Conservation (phyloP, 192 early-diverging fungal genomes). For the Diversispora eburnea region DNA sequence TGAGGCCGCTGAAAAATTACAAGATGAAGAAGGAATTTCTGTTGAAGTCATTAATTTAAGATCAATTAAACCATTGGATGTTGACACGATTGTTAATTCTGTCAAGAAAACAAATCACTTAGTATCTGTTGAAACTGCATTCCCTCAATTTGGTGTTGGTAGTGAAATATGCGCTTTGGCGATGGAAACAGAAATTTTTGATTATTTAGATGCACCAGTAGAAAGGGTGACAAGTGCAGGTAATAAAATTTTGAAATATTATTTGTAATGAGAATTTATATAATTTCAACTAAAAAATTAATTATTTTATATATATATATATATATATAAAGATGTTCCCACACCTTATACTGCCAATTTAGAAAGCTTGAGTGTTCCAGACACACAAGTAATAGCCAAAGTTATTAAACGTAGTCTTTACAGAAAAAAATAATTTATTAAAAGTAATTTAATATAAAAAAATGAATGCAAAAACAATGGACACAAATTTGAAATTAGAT, state of each 20-base stretch:
- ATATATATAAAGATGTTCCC: slow-evolving; percentile 69
- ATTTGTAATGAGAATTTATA: neutral
- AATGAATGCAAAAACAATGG: no score
- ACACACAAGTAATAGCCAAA: slow-evolving; percentile 76
- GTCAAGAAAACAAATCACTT: slow-evolving; percentile 98
- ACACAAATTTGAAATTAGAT: no score
- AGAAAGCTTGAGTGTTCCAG: slow-evolving; percentile 84
- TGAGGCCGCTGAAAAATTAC: slow-evolving; percentile 83
- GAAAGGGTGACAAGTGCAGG: slow-evolving; percentile 86
- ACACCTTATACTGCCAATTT: slow-evolving; percentile 97
- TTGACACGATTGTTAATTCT: slow-evolving; percentile 84
- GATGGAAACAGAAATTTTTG: slow-evolving; percentile 96
- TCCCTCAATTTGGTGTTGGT: slow-evolving; percentile 92
- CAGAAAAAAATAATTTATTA: slow-evolving; percentile 38
- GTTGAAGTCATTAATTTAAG: slow-evolving; percentile 96
- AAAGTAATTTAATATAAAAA: no score
- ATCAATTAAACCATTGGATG: slow-evolving; percentile 94
- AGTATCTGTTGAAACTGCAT: slow-evolving; percentile 94
- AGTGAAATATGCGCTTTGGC: slow-evolving; percentile 93
- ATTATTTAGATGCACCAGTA: slow-evolving; percentile 94
- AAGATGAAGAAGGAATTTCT: slow-evolving; percentile 71
- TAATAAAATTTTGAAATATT: neutral
- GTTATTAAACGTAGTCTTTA: slow-evolving; percentile 66
- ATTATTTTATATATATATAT: neutral
- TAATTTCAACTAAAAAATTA: neutral